Base-by-base conservation (phyloP, 345 rosid genomes). In the Combretum micranthum region DNA sequence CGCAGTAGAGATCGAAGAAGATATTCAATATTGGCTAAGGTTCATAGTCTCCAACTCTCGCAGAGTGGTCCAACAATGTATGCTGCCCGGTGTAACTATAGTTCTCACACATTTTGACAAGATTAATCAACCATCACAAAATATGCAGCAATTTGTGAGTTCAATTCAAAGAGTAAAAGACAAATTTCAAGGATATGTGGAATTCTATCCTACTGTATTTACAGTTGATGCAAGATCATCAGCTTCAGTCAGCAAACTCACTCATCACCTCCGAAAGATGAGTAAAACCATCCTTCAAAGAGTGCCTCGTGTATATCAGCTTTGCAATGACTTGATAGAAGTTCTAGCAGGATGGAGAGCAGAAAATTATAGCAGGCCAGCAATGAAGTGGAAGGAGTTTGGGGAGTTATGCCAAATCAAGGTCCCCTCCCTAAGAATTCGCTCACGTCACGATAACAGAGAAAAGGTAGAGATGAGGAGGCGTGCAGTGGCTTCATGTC, bases 211-310 rank as follows among this genome's bases (percentile, higher is more conserved):
- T 21, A 82, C 87, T 1, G 86, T 88, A 4, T 88, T 92, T 80
- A 88, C 96, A 55, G 77, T 92, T n/a, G 96, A 92, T 69, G 94
- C 89, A 55, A 78, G 96, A 76, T 93, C 96, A 56, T 78, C 91
- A 19, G 75, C 88, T 37, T 89, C 96, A 3, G 96, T 89, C 46
- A 79, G 81, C 55, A 83, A 77, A 69, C 86, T 93, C 64, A 69
- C 86, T 6, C 80, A 80, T 62, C 97, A 93, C 68, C 65, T 93
- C 61, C 63, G 79, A 59, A 83, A 72, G 72, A 83, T 82, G 32
- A 81, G 87, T 77, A 89, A 76, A 72, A 80, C 91, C 23, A 68
- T 85, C 47, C 96, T 86, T 42, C 79, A 84, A 64, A 77, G 88
- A 73, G 94, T 86, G n/a, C 96, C 97, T 32, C 76, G 84, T 53